phyloP scores from a whole-genome alignment of 2,329 filamentous ascomycete genomes.

The Paramyrothecium roridum region DNA sequence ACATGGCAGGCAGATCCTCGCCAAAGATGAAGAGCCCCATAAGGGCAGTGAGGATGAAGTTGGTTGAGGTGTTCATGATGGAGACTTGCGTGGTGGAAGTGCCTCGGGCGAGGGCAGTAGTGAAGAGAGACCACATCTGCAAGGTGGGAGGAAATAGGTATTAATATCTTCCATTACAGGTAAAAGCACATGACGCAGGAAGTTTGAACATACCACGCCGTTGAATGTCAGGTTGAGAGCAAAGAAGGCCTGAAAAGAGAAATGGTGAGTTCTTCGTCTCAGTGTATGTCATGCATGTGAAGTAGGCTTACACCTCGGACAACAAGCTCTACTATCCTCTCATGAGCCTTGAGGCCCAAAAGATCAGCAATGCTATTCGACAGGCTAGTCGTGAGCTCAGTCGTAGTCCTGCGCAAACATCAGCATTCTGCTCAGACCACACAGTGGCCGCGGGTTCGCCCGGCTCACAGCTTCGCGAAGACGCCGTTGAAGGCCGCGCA shows the following conservation, averaged over 20 bases:
- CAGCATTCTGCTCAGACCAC: neutral
- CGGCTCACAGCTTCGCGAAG: slow-evolving; percentile 74
- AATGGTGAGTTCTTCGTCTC: slow-evolving; percentile 1
- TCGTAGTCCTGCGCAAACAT: slow-evolving; percentile 46
- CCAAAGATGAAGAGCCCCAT: slow-evolving; percentile 69
- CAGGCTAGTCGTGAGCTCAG: slow-evolving; percentile 48
- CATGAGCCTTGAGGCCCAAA: slow-evolving; percentile 38
- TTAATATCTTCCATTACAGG: neutral
- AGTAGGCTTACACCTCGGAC: slow-evolving; percentile 44
- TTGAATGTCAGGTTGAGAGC: slow-evolving; percentile 72
- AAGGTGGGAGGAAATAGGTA: neutral
- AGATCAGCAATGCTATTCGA: slow-evolving; percentile 40
- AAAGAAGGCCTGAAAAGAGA: slow-evolving; percentile 62
- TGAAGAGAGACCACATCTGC: slow-evolving; percentile 81
- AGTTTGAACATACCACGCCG: slow-evolving; percentile 50
- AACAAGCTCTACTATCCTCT: slow-evolving; percentile 42
- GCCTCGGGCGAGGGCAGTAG: slow-evolving; percentile 69
- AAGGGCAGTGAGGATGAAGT: slow-evolving; percentile 76
- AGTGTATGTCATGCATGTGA: neutral
- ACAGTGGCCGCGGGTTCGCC: neutral
- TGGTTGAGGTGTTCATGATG: slow-evolving; percentile 78
- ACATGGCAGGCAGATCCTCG: slow-evolving; percentile 67
- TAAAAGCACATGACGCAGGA: neutral
- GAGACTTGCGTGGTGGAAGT: slow-evolving; percentile 75
- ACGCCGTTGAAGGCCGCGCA: slow-evolving; percentile 81